A percentile compares a stretch with the other conserved stretches of the same genome.
phyloP scores from a whole-genome alignment of 176 grass and related monocot genomes.

The Microstegium vimineum region DNA sequence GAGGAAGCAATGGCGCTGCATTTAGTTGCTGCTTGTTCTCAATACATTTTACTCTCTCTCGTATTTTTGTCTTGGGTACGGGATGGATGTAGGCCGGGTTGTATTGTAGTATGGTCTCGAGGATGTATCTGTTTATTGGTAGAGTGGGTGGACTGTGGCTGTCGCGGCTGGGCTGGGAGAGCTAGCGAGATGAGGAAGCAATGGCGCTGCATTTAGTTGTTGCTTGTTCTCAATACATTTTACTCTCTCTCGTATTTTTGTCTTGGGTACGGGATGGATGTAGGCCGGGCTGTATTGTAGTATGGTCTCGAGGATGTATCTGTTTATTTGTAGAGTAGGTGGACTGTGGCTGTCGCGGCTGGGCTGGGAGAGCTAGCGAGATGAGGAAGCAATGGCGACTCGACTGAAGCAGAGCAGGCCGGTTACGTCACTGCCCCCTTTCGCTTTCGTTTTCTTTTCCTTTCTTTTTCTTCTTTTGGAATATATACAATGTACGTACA shows the following conservation, averaged over 20 bases:
- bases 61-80: neutral
- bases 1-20: too few species aligned
- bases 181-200: conserved; percentile 2
- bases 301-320: conserved; percentile 9
- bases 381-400: conserved; percentile 30
- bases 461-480: conserved; percentile 7
- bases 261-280: conserved; percentile 11
- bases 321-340: conserved; percentile 25
- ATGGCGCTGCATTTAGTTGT: conserved; percentile 1
- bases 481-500: neutral
- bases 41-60: neutral
- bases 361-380: conserved; percentile 10
- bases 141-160: conserved; percentile 26
- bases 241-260: neutral
- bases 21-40: conserved; percentile 29
- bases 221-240: conserved; percentile 15
- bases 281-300: neutral
- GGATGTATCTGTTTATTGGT: neutral
- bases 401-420: neutral
- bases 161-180: conserved; percentile 10
- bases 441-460: neutral
- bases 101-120: neutral
- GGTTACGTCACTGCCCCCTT: neutral
- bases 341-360: conserved; percentile 21
- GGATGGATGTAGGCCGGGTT: neutral